Evolutionary conservation across 2,329 filamentous ascomycete genomes (phyloP), one percentile per base, ranked within the genome.

Genomic region (Trichophyton simii): DNA sequence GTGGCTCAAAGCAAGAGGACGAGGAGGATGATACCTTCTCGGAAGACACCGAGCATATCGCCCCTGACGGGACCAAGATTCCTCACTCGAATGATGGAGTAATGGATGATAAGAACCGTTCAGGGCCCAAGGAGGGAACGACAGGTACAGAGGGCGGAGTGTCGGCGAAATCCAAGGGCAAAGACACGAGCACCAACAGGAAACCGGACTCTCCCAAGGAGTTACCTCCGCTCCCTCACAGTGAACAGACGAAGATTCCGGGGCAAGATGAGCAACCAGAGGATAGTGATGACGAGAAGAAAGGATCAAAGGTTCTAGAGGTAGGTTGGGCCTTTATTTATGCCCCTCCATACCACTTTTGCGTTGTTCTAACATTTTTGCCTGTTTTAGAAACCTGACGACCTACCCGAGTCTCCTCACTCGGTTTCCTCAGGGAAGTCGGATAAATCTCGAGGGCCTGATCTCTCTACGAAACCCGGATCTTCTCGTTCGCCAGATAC

Each of bases 131-230:
- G 71, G 82, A 91, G 72, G 92, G 91, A 55, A 95, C 89, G 1
- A 89, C 87, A 3, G 92, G 92, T 44, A 95, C 89, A 1, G 88
- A 91, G 70, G 91, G 91, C 11, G 91, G 92, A 59, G 89, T 97
- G 48, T 90, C 87, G 28, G 88, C 91, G 71, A 96, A 95, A 75
- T 85, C 85, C 67, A 94, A 90, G 77, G 86, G 85, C 57, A 82
- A 83, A 63, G 86, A 87, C 69, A 80, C 85, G 81, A 2, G 86
- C 81, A 66, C 83, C 80, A 72, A 88, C 82, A 92, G 91, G 72
- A 86, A 85, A 63, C 91, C 91, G 3, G 87, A 89, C 65, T 82
- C 87, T 3, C 92, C 92, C 13, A 95, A 95, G 73, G 90, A 92
- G 70, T 87, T 86, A 20, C 90, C 88, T 31, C 89, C 89, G 4